phyloP scores from a whole-genome alignment of 306 rosid species.

The Quercus cerris region DNA sequence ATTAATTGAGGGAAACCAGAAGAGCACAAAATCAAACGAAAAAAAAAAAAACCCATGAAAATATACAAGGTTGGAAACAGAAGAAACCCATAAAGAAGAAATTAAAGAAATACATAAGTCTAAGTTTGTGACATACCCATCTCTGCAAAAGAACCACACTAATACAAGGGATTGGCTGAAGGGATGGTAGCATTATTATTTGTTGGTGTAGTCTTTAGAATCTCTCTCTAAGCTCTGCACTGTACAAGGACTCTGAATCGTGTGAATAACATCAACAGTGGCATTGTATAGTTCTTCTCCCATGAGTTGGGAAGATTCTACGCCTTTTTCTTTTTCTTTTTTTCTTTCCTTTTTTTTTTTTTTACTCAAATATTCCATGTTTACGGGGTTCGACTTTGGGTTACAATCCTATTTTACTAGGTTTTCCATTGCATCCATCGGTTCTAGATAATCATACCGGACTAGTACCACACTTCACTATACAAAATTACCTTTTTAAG shows the following conservation, averaged over 20 bases:
- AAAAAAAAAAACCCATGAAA: slow-evolving; percentile 1
- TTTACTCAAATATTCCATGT: too few relatives aligned
- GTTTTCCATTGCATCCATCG: slow-evolving; percentile 1
- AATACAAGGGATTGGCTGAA: slow-evolving; percentile 47
- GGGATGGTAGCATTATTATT: slow-evolving; percentile 36
- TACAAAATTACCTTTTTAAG: neutral
- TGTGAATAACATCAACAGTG: slow-evolving; percentile 19
- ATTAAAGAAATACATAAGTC: slow-evolving; percentile 17
- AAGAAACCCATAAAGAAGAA: slow-evolving; percentile 29
- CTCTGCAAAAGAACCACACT: slow-evolving; percentile 34
- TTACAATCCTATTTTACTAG: neutral
- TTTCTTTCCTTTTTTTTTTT: rapidly evolving
- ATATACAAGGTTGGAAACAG: slow-evolving; percentile 18
- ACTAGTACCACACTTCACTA: slow-evolving; percentile 21
- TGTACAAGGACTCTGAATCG: slow-evolving; percentile 37
- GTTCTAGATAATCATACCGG: neutral
- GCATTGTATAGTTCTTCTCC: slow-evolving; percentile 54
- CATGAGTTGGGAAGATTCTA: slow-evolving; percentile 65
- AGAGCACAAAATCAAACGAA: neutral
- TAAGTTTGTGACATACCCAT: slow-evolving; percentile 37
- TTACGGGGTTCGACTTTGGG: too few relatives aligned
- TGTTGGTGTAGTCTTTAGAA: slow-evolving; percentile 21
- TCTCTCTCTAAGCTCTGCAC: slow-evolving; percentile 14
- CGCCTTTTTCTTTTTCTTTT: too few relatives aligned
- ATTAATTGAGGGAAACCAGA: neutral